Evolutionary conservation across 768 basidiomycete species (phyloP).

Genomic region (Coprinopsis cinerea): DNA sequence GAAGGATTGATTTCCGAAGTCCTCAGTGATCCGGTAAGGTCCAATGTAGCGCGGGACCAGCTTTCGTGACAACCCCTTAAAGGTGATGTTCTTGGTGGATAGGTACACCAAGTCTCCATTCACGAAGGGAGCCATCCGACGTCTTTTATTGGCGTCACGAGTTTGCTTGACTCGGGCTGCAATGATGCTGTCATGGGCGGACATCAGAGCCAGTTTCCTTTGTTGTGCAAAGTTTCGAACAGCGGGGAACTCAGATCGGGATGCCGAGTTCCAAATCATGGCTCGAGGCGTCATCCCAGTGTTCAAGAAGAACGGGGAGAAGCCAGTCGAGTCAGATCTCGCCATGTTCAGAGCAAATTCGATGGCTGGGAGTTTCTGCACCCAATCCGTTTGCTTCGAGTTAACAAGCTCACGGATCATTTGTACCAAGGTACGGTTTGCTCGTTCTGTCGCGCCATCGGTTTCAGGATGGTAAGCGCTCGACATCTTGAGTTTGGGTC

Average conservation of each 20-base stretch:
- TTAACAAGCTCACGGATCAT: conserved; percentile 20
- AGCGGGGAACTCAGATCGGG: conserved; percentile 14
- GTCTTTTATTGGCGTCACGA: conserved; percentile 17
- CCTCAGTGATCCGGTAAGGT: conserved; percentile 8
- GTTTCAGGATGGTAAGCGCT: conserved; percentile 14
- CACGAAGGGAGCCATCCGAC: conserved; percentile 6
- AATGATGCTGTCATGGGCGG: conserved; percentile 30
- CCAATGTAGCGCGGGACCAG: conserved; percentile 11
- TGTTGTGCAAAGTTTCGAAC: conserved; percentile 17
- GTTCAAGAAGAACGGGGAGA: conserved; percentile 23
- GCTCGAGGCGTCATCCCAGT: conserved; percentile 15
- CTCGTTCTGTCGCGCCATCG: conserved; percentile 13
- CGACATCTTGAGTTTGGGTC: conserved; percentile 8
- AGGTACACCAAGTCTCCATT: conserved; percentile 12
- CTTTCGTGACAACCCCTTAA: conserved; percentile 8
- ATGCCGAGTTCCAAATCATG: conserved; percentile 16
- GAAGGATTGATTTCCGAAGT: conserved; percentile 11
- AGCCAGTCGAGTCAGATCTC: conserved; percentile 18
- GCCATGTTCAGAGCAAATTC: conserved; percentile 20
- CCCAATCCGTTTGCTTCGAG: conserved; percentile 28
- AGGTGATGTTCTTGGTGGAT: conserved; percentile 11
- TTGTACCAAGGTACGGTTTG: conserved; percentile 17
- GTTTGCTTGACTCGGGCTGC: conserved; percentile 24
- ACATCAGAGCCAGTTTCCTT: conserved; percentile 20
- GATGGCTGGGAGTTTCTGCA: conserved; percentile 20